Evolutionary conservation across 2,329 filamentous ascomycete genomes (phyloP).

Genomic region (Leptographium flavum): DNA sequence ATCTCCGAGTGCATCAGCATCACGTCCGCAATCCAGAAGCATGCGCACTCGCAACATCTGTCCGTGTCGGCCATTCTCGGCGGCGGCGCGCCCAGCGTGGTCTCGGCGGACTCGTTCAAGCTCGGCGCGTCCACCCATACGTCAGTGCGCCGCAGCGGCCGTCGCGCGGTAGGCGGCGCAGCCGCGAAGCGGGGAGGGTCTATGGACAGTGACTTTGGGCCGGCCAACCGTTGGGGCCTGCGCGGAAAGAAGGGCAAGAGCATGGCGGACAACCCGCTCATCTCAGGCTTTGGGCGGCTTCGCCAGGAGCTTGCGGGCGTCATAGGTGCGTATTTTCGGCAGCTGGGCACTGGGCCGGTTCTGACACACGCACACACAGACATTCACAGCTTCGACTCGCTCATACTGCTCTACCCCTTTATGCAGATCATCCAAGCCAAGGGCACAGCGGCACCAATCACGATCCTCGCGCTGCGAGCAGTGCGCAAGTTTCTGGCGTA

Average conservation of each 20-base stretch:
- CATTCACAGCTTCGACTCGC: conserved; percentile 77
- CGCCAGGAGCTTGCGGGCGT: conserved; percentile 76
- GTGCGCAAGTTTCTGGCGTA: conserved; percentile 96
- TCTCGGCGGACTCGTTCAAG: conserved; percentile 17
- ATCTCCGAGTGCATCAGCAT: conserved; percentile 98
- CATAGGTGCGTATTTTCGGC: no score
- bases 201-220: conserved; percentile 29
- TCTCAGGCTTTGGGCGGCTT: conserved; percentile 84
- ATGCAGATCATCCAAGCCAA: conserved; percentile 93
- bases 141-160: conserved; percentile 3
- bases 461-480: conserved; percentile 81
- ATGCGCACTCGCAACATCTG: conserved; percentile 89
- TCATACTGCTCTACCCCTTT: conserved; percentile 81
- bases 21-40: conserved; percentile 95
- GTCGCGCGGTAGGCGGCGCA: background rate
- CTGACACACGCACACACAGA: conserved; percentile 36
- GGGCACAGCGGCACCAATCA: conserved; percentile 90
- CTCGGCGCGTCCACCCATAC: conserved; percentile 3
- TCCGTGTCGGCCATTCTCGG: conserved; percentile 93
- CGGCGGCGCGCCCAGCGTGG: conserved; percentile 45
- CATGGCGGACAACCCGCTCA: conserved; percentile 93
- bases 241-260: conserved; percentile 92
- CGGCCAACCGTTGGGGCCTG: conserved; percentile 81
- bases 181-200: background rate
- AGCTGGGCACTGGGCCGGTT: background rate